Conservation (phyloP, 2,329 filamentous ascomycete genomes). For the Neofusicoccum sp. region DNA sequence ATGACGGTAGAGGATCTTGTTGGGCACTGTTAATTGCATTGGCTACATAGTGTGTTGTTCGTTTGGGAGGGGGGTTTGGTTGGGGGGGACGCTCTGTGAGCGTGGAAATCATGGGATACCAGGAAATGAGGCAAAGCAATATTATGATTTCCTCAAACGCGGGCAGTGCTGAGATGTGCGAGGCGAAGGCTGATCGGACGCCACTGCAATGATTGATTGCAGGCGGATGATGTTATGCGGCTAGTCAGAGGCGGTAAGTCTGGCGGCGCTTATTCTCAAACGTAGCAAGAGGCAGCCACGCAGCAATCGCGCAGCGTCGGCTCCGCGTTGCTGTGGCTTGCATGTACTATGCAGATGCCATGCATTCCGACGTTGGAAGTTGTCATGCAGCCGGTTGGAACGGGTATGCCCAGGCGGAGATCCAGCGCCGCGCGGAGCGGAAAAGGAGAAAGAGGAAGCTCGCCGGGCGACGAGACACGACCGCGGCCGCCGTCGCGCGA, state of each 20-base stretch:
- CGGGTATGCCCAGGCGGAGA: background rate
- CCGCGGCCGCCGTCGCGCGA: background rate
- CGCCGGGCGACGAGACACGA: background rate
- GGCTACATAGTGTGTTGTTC: background rate
- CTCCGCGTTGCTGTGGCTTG: background rate
- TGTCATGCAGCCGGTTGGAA: background rate
- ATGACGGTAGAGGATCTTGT: background rate
- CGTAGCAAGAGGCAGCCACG: background rate
- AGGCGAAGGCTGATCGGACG: background rate
- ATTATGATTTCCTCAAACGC: background rate
- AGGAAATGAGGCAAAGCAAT: background rate
- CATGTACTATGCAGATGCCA: background rate
- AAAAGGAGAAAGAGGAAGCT: background rate
- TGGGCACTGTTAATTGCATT: background rate
- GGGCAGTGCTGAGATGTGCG: background rate
- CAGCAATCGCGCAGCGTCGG: background rate
- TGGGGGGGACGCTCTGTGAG: background rate
- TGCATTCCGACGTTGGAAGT: background rate
- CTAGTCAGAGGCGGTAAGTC: background rate
- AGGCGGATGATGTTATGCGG: background rate
- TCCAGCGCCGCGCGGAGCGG: background rate
- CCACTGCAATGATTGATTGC: background rate
- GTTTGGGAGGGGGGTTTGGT: background rate
- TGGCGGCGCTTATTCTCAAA: background rate
- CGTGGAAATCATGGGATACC: background rate